These are phyloP conservation scores for Cinnamomum micranthum DNA, from an alignment of 164 flowering plant genomes.

Conservation along the genomic window DNA sequence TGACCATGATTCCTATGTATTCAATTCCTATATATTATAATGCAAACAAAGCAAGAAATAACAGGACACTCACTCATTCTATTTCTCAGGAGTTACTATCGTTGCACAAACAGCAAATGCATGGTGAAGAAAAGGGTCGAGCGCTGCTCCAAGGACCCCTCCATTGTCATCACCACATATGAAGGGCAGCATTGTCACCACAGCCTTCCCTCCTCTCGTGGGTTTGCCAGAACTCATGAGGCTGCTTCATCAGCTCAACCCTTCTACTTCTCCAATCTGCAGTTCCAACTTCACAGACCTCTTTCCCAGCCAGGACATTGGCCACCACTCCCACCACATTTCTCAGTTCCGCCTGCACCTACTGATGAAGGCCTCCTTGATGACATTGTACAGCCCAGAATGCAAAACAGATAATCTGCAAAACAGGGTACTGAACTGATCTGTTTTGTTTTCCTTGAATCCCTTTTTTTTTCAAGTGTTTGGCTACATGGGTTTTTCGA, in stretches of 20 bases:
- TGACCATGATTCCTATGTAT: too few species aligned
- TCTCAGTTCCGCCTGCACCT: constrained; percentile 1
- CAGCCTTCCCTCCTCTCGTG: constrained; percentile 30
- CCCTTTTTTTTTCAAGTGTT: too few species aligned
- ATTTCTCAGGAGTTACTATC: constrained; percentile 74
- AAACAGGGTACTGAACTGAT: too few species aligned
- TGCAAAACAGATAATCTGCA: constrained; percentile 40
- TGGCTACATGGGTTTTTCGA: too few species aligned
- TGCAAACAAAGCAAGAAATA: too few species aligned
- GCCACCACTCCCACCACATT: constrained; percentile 5
- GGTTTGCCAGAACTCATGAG: background rate
- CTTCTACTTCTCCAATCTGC: constrained; percentile 31
- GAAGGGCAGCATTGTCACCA: constrained; percentile 96
- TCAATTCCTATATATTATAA: too few species aligned
- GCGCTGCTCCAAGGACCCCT: constrained; percentile 66
- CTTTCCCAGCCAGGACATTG: constrained; percentile 15
- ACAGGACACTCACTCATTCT: too few species aligned
- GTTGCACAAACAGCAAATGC: constrained; percentile 90
- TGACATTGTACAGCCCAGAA: constrained; percentile 62
- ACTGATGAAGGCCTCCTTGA: constrained; percentile 66
- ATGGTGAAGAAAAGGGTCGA: constrained; percentile 90
- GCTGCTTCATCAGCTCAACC: constrained; percentile 17
- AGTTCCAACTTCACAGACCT: constrained; percentile 19
- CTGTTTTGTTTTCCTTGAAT: too few species aligned
- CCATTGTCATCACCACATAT: constrained; percentile 79